Evolutionary conservation across 106 monocot genomes (phyloP).

Genomic region (Ottelia alismoides): DNA sequence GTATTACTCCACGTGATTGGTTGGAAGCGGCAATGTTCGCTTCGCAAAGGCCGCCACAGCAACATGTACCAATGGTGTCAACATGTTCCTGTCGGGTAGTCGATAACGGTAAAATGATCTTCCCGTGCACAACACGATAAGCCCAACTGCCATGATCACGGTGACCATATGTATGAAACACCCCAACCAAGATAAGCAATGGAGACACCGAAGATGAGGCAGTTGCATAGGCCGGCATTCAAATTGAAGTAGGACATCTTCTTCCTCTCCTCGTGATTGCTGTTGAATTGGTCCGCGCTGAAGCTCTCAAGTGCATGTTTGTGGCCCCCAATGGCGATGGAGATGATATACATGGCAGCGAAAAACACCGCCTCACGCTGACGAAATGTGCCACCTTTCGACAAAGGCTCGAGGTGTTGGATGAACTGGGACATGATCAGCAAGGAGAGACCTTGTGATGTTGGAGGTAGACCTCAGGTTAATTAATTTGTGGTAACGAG

Average conservation of each 20-base stretch:
- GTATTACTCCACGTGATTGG: slow-evolving; percentile 26
- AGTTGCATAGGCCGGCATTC: slow-evolving; percentile 42
- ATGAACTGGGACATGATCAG: too few relatives aligned
- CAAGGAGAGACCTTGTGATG: too few relatives aligned
- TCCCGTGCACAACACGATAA: slow-evolving; percentile 30
- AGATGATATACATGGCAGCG: slow-evolving; percentile 47
- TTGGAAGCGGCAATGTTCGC: slow-evolving; percentile 22
- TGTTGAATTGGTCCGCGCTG: slow-evolving; percentile 71
- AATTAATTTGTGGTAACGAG: too few relatives aligned
- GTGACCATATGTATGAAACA: slow-evolving; percentile 27
- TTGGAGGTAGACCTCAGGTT: too few relatives aligned
- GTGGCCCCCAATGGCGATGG: slow-evolving; percentile 53
- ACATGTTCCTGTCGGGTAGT: slow-evolving; percentile 33
- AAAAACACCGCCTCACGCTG: slow-evolving; percentile 47
- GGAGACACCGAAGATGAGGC: slow-evolving; percentile 41
- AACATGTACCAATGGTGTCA: slow-evolving; percentile 42
- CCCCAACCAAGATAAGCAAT: slow-evolving; percentile 41
- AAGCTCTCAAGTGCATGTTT: slow-evolving; percentile 72
- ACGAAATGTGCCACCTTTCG: too few relatives aligned
- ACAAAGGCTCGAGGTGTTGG: too few relatives aligned
- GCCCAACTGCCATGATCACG: slow-evolving; percentile 18
- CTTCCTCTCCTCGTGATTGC: slow-evolving; percentile 24
- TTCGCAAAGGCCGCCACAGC: slow-evolving; percentile 35
- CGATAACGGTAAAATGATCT: slow-evolving; percentile 42
- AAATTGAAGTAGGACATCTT: slow-evolving; percentile 89